A percentile compares a stretch with the other conserved stretches of the same genome.
These are phyloP conservation scores for Pisolithus orientalis DNA, from an alignment of 768 basidiomycete species.

Conservation along the genomic window DNA sequence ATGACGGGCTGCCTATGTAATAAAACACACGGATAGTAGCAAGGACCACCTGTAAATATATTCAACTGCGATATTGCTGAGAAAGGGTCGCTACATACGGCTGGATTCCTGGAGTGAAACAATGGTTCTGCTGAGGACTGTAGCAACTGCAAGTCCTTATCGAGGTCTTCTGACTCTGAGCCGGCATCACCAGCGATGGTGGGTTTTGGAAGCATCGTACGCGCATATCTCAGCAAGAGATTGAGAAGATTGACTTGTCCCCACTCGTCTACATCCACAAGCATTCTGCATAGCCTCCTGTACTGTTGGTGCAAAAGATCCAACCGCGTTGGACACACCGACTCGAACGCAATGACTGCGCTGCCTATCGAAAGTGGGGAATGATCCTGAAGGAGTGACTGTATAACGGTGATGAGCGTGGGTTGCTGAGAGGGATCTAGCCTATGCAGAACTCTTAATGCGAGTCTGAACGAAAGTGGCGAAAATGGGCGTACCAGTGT, in stretches of 20 bases:
- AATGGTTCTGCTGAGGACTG: conserved; percentile 68
- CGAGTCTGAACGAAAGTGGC: not conserved
- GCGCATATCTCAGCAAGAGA: conserved; percentile 74
- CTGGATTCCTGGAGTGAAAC: conserved; percentile 82
- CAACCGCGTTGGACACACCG: conserved; percentile 79
- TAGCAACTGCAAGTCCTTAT: conserved; percentile 72
- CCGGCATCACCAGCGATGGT: conserved; percentile 25
- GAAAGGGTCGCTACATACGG: conserved; percentile 42
- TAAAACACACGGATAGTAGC: conserved; percentile 70
- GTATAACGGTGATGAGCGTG: conserved; percentile 63
- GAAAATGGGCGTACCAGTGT: conserved; percentile 51
- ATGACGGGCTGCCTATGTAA: conserved; percentile 59
- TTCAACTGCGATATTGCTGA: not conserved
- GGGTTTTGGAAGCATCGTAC: conserved; percentile 76
- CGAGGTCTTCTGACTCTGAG: conserved; percentile 53
- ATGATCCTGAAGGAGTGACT: conserved; percentile 58
- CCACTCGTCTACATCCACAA: conserved; percentile 96
- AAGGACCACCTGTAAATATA: conserved; percentile 59
- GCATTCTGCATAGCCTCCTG: conserved; percentile 71
- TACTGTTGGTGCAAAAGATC: conserved; percentile 89
- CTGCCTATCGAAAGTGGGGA: conserved; percentile 87
- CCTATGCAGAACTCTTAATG: conserved; percentile 34
- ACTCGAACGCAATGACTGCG: conserved; percentile 78
- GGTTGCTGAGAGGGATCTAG: conserved; percentile 69
- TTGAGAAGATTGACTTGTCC: conserved; percentile 80